A percentile compares a stretch with the other conserved stretches of the same genome.
phyloP scores from a whole-genome alignment of 805 yeast genomes.

The Nakazawaea ernobii region DNA sequence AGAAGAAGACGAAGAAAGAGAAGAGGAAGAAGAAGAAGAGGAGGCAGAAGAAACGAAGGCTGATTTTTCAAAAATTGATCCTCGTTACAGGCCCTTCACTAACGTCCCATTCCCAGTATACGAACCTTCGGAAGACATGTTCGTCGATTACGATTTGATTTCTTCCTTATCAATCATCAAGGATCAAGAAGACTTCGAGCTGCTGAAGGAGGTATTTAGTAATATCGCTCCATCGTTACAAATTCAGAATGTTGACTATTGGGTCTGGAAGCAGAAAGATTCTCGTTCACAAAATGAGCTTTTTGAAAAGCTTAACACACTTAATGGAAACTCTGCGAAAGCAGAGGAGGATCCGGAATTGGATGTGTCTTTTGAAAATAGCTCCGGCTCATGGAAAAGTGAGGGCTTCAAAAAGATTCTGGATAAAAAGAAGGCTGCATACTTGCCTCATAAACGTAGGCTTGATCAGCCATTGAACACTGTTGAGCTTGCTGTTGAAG shows the following conservation, averaged over 20 bases:
- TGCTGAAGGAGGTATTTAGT: slow-evolving; percentile 42
- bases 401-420: slow-evolving; percentile 70
- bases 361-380: slow-evolving; percentile 30
- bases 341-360: slow-evolving; percentile 19
- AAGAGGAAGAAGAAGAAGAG: slow-evolving; percentile 20
- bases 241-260: slow-evolving; percentile 39
- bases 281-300: slow-evolving; percentile 12
- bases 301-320: slow-evolving; percentile 14
- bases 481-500: slow-evolving; percentile 55
- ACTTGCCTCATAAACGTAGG: slow-evolving; percentile 76
- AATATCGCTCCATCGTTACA: slow-evolving; percentile 14
- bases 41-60: slow-evolving; percentile 15
- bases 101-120: slow-evolving; percentile 51
- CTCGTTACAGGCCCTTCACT: slow-evolving; percentile 45
- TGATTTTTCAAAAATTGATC: slow-evolving; percentile 26
- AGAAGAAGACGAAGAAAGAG: slow-evolving; percentile 13
- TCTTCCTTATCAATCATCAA: slow-evolving; percentile 49
- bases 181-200: slow-evolving; percentile 68
- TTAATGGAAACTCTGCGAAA: slow-evolving; percentile 23
- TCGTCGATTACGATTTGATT: slow-evolving; percentile 38
- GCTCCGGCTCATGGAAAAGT: slow-evolving; percentile 60
- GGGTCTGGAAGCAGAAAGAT: slow-evolving; percentile 62
- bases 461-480: slow-evolving; percentile 68
- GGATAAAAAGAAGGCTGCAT: slow-evolving; percentile 67
- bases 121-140: slow-evolving; percentile 33